Percentiles rank a stretch among this genome's conserved stretches.
Evolutionary conservation across 164 flowering plant genomes (phyloP).

Genomic region (Platanus orientalis): DNA sequence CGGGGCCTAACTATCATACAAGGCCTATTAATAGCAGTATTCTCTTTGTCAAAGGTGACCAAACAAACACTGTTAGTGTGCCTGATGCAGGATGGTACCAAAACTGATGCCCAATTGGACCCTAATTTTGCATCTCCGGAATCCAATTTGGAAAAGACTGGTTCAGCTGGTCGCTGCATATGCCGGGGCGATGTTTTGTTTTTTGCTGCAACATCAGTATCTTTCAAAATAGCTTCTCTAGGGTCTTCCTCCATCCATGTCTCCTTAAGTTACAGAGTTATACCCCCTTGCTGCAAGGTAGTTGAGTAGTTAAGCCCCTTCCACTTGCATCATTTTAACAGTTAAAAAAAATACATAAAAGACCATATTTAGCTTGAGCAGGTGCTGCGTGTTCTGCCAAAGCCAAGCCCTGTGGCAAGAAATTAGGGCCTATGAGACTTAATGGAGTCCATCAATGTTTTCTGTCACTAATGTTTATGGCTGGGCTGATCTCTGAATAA

Average conservation of each 20-base stretch:
- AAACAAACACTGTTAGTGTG: conserved; percentile 60
- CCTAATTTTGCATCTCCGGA: conserved; percentile 77
- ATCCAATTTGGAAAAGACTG: conserved; percentile 88
- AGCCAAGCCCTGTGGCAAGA: conserved; percentile 90
- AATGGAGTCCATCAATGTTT: conserved; percentile 82
- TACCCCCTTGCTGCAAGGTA: conserved; percentile 84
- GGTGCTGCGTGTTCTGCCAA: conserved; percentile 98
- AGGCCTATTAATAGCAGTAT: too few relatives aligned
- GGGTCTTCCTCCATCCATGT: conserved; percentile 99
- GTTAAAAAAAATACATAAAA: neutral
- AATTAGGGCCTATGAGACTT: conserved; percentile 93
- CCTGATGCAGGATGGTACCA: conserved; percentile 20
- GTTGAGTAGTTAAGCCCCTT: conserved; percentile 11
- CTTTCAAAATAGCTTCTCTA: conserved; percentile 92
- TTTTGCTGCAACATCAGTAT: conserved; percentile 89
- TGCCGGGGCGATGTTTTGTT: conserved; percentile 98
- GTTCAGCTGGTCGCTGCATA: conserved; percentile 86
- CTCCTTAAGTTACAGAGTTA: conserved; percentile 98
- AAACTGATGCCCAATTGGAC: neutral
- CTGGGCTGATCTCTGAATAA: conserved; percentile 98
- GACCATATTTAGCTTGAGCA: conserved; percentile 66
- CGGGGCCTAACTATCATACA: too few relatives aligned
- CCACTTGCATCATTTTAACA: neutral
- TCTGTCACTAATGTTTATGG: conserved; percentile 90
- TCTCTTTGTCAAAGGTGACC: conserved; percentile 83